These are phyloP conservation scores for Ogataea angusta DNA, from an alignment of 805 yeast genomes.

Conservation along the genomic window DNA sequence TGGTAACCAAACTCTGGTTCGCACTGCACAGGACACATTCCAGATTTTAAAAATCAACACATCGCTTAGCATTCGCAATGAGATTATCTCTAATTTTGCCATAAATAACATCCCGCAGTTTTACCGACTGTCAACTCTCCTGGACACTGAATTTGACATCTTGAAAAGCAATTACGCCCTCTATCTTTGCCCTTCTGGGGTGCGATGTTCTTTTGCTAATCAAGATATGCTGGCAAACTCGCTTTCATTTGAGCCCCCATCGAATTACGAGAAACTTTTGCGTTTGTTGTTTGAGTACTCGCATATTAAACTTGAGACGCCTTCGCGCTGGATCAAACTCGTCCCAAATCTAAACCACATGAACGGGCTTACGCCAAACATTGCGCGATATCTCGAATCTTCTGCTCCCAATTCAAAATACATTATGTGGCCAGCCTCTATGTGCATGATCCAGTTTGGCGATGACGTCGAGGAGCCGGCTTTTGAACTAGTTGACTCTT, in stretches of 20 bases:
- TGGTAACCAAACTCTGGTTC: constrained; percentile 42
- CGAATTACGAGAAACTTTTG: constrained; percentile 36
- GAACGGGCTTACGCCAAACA: constrained; percentile 62
- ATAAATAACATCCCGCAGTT: constrained; percentile 16
- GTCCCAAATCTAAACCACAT: constrained; percentile 67
- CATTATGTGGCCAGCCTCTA: constrained; percentile 69
- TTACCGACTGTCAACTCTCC: constrained; percentile 19
- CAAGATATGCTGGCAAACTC: constrained; percentile 35
- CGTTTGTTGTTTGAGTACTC: constrained; percentile 37
- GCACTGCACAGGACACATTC: constrained; percentile 10
- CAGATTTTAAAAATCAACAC: constrained; percentile 45
- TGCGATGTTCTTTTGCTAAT: constrained; percentile 41
- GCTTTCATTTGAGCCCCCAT: constrained; percentile 38
- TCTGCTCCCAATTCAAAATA: constrained; percentile 42
- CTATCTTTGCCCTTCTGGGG: constrained; percentile 55
- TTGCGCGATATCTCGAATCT: constrained; percentile 49
- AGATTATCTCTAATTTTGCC: constrained; percentile 38
- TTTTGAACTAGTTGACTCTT: constrained; percentile 23
- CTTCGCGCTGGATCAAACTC: constrained; percentile 58
- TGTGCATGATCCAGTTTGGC: constrained; percentile 58
- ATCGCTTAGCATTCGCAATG: constrained; percentile 44
- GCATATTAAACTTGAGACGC: constrained; percentile 16
- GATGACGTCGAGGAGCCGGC: constrained; percentile 17
- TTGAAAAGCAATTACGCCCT: constrained; percentile 36
- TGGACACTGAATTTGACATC: constrained; percentile 15